These are phyloP conservation scores for Trichoderma erinaceum DNA, from an alignment of 495 filamentous ascomycete species.

Conservation along the genomic window DNA sequence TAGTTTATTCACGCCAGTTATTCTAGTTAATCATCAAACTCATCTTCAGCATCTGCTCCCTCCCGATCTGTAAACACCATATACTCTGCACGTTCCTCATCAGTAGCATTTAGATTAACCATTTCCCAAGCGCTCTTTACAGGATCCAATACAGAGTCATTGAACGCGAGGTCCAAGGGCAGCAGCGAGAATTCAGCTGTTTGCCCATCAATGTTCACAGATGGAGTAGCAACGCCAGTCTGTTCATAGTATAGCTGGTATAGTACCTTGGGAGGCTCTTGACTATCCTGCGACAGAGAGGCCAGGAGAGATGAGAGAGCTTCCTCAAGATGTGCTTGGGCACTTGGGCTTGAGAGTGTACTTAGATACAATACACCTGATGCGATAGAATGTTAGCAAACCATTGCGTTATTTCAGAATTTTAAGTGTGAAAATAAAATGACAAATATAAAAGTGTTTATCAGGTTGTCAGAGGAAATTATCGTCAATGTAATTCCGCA, in stretches of 20 bases:
- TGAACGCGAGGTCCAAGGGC: slow-evolving; percentile 58
- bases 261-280: slow-evolving; percentile 34
- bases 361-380: slow-evolving; percentile 68
- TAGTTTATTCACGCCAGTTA: neutral
- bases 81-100: slow-evolving; percentile 45
- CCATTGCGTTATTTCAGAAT: slow-evolving; percentile 17
- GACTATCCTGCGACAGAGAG: slow-evolving; percentile 28
- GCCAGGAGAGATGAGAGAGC: slow-evolving; percentile 53
- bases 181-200: slow-evolving; percentile 47
- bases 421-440: slow-evolving; percentile 19
- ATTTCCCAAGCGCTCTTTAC: slow-evolving; percentile 59
- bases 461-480: slow-evolving; percentile 87
- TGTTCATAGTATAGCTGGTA: slow-evolving; percentile 63
- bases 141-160: slow-evolving; percentile 56
- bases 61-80: slow-evolving; percentile 59
- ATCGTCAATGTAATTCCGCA: slow-evolving; percentile 83
- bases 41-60: slow-evolving; percentile 42
- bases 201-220: slow-evolving; percentile 24
- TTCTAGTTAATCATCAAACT: slow-evolving; percentile 28
- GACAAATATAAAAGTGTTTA: slow-evolving; percentile 31
- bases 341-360: slow-evolving; percentile 37
- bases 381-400: slow-evolving; percentile 39
- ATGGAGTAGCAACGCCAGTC: slow-evolving; percentile 19
- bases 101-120: slow-evolving; percentile 44
- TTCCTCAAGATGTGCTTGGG: slow-evolving; percentile 39